Percentiles rank a stretch among this genome's conserved stretches.
Evolutionary conservation across 2,329 filamentous ascomycete genomes (phyloP).

Genomic region (Ophiocordyceps camponoti-leonardi): DNA sequence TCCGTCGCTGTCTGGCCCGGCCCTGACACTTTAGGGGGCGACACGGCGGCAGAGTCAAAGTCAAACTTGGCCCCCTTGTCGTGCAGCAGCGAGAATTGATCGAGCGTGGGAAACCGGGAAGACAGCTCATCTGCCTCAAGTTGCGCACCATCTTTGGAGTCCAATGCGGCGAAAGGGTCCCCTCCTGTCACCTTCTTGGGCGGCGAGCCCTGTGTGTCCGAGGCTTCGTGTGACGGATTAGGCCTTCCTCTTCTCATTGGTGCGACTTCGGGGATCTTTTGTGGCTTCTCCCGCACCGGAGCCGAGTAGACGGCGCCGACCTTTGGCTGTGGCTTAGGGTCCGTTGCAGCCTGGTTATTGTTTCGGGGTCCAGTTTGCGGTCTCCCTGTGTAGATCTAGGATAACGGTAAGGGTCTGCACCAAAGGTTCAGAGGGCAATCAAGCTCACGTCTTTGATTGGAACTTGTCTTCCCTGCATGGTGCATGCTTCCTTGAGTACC

Average conservation of each 20-base stretch:
- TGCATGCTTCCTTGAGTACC: constrained; percentile 70
- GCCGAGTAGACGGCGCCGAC: constrained; percentile 71
- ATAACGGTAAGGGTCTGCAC: constrained; percentile 2
- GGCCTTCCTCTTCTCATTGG: constrained; percentile 82
- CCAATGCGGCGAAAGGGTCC: constrained; percentile 84
- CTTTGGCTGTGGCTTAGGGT: constrained; percentile 35
- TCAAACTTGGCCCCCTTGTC: constrained; percentile 73
- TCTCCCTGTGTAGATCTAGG: constrained; percentile 53
- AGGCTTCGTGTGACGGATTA: constrained; percentile 23
- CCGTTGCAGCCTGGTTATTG: constrained; percentile 33
- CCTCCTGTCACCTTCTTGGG: constrained; percentile 47
- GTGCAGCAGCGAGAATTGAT: constrained; percentile 82
- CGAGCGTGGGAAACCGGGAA: constrained; percentile 70
- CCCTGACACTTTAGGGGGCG: constrained; percentile 26
- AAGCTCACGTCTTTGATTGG: constrained; percentile 72
- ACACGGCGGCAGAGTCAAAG: constrained; percentile 46
- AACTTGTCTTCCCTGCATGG: constrained; percentile 72
- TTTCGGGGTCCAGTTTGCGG: constrained; percentile 44
- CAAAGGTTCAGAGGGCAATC: not conserved
- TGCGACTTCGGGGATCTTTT: constrained; percentile 69
- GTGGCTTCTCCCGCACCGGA: constrained; percentile 46
- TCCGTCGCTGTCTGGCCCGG: constrained; percentile 54
- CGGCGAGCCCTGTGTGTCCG: constrained; percentile 29
- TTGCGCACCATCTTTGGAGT: constrained; percentile 35
- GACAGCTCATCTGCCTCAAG: constrained; percentile 63